Conservation (phyloP, 2,329 filamentous ascomycete species). For the Alternaria sp. region DNA sequence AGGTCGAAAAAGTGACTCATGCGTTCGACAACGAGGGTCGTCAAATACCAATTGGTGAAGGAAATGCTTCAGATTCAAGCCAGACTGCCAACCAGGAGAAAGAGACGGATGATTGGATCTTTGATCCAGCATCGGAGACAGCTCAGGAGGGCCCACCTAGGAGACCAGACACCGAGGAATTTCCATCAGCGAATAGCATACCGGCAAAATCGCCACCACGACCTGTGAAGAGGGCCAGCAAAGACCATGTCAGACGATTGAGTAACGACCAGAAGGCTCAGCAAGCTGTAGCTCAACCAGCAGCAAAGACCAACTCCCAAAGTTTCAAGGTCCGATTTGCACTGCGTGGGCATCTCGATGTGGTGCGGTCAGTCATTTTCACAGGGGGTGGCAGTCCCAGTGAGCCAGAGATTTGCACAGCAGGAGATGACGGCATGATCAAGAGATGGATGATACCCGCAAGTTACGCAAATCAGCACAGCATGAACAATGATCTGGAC, state of each 20-base stretch:
- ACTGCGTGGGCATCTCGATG: slow-evolving; percentile 89
- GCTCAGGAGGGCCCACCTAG: slow-evolving; percentile 62
- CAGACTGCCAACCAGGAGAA: slow-evolving; percentile 56
- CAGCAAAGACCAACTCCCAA: slow-evolving; percentile 69
- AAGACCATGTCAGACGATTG: slow-evolving; percentile 66
- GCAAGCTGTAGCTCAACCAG: slow-evolving; percentile 52
- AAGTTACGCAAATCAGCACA: slow-evolving; percentile 71
- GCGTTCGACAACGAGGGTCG: slow-evolving; percentile 67
- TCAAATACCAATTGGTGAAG: slow-evolving; percentile 58
- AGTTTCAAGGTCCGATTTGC: slow-evolving; percentile 95
- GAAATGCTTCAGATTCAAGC: slow-evolving; percentile 40
- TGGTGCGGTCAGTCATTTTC: slow-evolving; percentile 93
- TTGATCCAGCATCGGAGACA: slow-evolving; percentile 74
- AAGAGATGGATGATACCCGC: slow-evolving; percentile 96
- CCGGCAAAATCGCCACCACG: slow-evolving; percentile 81
- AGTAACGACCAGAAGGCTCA: slow-evolving; percentile 70
- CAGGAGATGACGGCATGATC: slow-evolving; percentile 92
- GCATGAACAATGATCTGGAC: slow-evolving; percentile 80
- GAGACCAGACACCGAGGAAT: slow-evolving; percentile 85
- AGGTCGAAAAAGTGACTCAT: slow-evolving; percentile 66
- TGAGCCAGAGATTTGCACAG: slow-evolving; percentile 96
- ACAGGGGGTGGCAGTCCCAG: slow-evolving; percentile 94
- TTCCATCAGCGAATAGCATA: slow-evolving; percentile 80
- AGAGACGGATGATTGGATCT: slow-evolving; percentile 85
- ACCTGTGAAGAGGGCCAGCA: slow-evolving; percentile 71